Percentiles rank a stretch among this genome's conserved stretches.
Evolutionary conservation across 163 green algal genomes (phyloP).

Genomic region (Dunaliella salina): DNA sequence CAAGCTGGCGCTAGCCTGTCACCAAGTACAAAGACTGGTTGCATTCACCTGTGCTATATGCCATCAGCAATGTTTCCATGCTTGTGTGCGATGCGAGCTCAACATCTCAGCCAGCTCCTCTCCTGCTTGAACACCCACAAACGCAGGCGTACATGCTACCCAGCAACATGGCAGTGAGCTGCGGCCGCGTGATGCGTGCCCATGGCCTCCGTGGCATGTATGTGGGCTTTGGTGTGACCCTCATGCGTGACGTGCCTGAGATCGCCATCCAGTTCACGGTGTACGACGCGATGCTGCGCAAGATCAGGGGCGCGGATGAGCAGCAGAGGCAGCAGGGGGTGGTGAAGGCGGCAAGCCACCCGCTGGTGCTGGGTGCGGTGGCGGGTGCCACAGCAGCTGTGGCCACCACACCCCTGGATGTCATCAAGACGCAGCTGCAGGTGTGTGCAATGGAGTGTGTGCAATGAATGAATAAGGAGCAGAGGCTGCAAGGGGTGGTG

Average conservation of each 20-base stretch:
- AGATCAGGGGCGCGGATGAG: neutral
- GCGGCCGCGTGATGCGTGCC: constrained; percentile 32
- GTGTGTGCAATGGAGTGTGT: no score
- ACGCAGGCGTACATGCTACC: constrained; percentile 57
- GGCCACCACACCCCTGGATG: constrained; percentile 73
- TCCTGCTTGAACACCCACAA: constrained; percentile 1
- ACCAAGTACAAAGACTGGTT: no score
- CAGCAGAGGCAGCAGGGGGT: constrained; percentile 2
- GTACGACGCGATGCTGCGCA: neutral
- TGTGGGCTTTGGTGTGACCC: constrained; percentile 60
- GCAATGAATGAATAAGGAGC: neutral
- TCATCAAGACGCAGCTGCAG: constrained; percentile 72
- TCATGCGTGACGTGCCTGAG: constrained; percentile 73
- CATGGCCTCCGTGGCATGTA: constrained; percentile 66
- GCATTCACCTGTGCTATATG: neutral
- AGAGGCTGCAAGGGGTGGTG: neutral
- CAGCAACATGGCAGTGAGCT: constrained; percentile 39
- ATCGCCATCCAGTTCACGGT: constrained; percentile 53
- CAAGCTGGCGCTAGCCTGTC: no score
- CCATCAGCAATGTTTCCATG: neutral
- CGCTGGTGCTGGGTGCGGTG: constrained; percentile 62
- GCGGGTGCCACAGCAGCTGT: constrained; percentile 57
- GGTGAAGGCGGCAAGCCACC: constrained; percentile 29
- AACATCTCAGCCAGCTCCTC: neutral
- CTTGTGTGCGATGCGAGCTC: neutral